phyloP scores from a whole-genome alignment of 2,329 filamentous ascomycete species.

The Aspergillus fijiensis region DNA sequence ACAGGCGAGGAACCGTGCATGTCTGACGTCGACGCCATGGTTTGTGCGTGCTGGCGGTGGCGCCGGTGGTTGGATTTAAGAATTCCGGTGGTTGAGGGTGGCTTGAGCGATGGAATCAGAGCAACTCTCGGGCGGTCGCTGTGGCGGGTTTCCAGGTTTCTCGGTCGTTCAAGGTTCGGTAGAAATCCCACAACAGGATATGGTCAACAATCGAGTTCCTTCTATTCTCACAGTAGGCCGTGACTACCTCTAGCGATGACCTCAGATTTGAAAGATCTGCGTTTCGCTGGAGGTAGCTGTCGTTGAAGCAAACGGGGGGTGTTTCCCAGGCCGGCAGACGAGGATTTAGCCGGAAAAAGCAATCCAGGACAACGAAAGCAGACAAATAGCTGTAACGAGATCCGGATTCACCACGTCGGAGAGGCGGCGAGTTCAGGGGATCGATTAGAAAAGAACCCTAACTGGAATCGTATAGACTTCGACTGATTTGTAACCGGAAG shows the following conservation, averaged over 20 bases:
- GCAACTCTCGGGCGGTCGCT: slow-evolving; percentile 13
- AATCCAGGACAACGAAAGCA: slow-evolving; percentile 13
- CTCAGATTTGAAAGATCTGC: slow-evolving; percentile 37
- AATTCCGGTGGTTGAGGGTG: slow-evolving; percentile 16
- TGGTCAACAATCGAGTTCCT: slow-evolving; percentile 4
- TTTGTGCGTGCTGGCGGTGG: slow-evolving; percentile 14
- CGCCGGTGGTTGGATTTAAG: slow-evolving; percentile 13
- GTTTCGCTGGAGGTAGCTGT: slow-evolving; percentile 40
- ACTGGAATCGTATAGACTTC: no score
- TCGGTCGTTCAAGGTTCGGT: no score
- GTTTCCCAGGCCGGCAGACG: slow-evolving; percentile 15
- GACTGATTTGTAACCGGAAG: not conserved
- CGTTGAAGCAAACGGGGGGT: slow-evolving; percentile 24
- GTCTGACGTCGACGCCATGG: slow-evolving; percentile 39
- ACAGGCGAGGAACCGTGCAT: slow-evolving; percentile 41
- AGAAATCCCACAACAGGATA: not conserved
- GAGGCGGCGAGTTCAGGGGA: not conserved
- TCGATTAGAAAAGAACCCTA: no score
- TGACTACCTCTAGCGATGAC: slow-evolving; percentile 41
- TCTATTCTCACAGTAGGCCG: slow-evolving; percentile 13
- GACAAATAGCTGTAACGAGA: slow-evolving; percentile 5
- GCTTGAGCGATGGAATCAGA: slow-evolving; percentile 10
- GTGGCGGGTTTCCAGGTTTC: slow-evolving; percentile 11
- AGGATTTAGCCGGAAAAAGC: slow-evolving; percentile 11
- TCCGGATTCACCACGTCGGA: not conserved